phyloP scores from a whole-genome alignment of 495 filamentous ascomycete genomes.

The Penicillium cinerascens region DNA sequence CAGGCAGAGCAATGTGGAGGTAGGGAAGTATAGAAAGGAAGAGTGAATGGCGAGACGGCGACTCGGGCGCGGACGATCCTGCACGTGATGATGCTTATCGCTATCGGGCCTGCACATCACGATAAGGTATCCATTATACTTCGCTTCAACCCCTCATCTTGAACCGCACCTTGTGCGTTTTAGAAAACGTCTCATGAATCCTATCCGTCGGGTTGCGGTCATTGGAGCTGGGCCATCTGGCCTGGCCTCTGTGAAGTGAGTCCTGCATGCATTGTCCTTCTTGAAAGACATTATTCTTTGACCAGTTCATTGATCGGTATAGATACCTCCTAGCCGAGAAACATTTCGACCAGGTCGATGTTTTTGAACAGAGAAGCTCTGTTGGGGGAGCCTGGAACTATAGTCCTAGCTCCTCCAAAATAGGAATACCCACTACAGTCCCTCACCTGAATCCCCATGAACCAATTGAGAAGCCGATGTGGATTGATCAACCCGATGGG shows the following conservation, averaged over 20 bases:
- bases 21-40: neutral
- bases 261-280: neutral
- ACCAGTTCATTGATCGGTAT: neutral
- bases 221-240: conserved; percentile 48
- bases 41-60: neutral
- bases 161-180: neutral
- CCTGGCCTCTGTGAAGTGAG: conserved; percentile 42
- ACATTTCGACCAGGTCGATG: conserved; percentile 63
- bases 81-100: neutral
- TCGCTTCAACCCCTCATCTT: neutral
- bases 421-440: conserved; percentile 24
- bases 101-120: neutral
- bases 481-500: conserved; percentile 24
- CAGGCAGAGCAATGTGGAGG: neutral
- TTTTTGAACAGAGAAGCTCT: conserved; percentile 75
- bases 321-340: conserved; percentile 75
- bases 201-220: conserved; percentile 37
- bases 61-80: neutral
- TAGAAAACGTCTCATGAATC: neutral
- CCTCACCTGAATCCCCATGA: conserved; percentile 44
- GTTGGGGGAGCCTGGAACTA: conserved; percentile 85
- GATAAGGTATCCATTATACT: neutral
- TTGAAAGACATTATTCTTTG: neutral
- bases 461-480: conserved; percentile 41
- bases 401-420: conserved; percentile 29